Conservation (phyloP, 345 rosid genomes). For the Aquilaria sinensis region DNA sequence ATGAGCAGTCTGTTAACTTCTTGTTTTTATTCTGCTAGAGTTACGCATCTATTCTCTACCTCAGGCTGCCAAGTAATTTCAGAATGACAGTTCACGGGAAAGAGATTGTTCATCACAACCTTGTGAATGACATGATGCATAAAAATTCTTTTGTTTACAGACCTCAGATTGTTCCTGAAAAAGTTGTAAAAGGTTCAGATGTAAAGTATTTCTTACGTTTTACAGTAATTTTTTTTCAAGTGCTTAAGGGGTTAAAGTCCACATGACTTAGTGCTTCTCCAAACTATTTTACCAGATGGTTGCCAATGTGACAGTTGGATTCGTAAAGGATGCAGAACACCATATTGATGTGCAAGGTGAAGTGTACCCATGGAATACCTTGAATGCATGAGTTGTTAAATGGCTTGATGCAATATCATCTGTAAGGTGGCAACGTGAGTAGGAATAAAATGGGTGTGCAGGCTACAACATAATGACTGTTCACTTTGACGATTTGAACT, state of each 20-base stretch:
- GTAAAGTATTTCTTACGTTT: constrained; percentile 21
- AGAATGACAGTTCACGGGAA: constrained; percentile 50
- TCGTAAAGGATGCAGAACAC: constrained; percentile 68
- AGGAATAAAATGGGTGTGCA: no score
- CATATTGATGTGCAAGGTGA: constrained; percentile 82
- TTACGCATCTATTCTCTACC: constrained; percentile 79
- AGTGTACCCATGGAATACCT: no score
- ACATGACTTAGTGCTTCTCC: not conserved
- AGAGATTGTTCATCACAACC: constrained; percentile 52
- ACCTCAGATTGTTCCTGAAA: constrained; percentile 33
- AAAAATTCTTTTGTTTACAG: constrained; percentile 32
- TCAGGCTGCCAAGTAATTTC: constrained; percentile 48
- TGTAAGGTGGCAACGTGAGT: no score
- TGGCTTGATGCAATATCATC: no score
- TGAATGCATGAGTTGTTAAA: no score
- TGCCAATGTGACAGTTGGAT: constrained; percentile 55
- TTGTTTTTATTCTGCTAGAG: constrained; percentile 30
- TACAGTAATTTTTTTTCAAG: not conserved
- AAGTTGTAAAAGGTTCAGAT: constrained; percentile 17
- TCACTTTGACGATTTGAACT: no score
- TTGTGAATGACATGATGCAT: constrained; percentile 58
- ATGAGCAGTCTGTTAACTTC: not conserved
- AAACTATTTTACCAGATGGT: constrained; percentile 32
- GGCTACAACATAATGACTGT: no score
- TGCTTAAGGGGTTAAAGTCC: not conserved